Evolutionary conservation across 306 rosid genomes (phyloP).

Genomic region (Pyrus bretschneideri): DNA sequence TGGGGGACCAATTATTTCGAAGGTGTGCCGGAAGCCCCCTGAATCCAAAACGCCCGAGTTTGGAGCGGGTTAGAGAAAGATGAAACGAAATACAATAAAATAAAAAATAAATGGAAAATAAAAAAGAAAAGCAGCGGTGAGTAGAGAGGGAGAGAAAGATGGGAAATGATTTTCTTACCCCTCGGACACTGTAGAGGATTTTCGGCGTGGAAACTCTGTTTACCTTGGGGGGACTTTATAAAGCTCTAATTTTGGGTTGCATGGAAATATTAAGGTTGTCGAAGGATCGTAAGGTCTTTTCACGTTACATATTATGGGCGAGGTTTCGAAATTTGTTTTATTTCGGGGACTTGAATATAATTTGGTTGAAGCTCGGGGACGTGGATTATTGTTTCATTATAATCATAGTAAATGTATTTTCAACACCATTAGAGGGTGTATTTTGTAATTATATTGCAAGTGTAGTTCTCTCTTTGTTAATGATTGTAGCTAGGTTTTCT

Average conservation of each 20-base stretch:
- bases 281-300: background rate
- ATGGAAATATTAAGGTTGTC: background rate
- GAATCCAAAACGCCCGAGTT: conserved; percentile 19
- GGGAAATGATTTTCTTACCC: background rate
- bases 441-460: background rate
- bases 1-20: conserved; percentile 18
- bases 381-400: background rate
- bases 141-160: background rate
- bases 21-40: conserved; percentile 21
- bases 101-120: background rate
- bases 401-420: background rate
- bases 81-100: background rate
- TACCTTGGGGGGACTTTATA: background rate
- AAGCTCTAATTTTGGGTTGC: background rate
- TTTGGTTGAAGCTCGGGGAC: background rate
- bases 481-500: background rate
- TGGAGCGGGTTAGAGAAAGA: conserved; percentile 13
- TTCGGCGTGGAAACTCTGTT: background rate
- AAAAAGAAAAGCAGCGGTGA: background rate
- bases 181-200: background rate
- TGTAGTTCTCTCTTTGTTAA: background rate
- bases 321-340: background rate
- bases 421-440: background rate
- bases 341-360: background rate
- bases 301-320: background rate